Evolutionary conservation across 257 asterid species (phyloP), one percentile per base, ranked within the genome.

Genomic region (Primulina tabacum): DNA sequence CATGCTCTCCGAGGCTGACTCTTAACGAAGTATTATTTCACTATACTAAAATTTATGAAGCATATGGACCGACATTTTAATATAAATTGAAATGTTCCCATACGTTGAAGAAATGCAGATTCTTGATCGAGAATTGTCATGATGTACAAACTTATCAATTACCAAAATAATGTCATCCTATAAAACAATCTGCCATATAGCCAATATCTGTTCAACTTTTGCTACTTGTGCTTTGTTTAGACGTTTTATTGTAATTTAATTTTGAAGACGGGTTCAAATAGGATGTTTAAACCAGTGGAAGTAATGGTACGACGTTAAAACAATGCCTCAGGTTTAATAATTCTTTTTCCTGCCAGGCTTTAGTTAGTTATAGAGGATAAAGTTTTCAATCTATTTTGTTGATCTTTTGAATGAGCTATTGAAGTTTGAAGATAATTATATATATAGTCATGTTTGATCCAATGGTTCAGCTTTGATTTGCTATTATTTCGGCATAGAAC

Each of bases 201-300:
- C 18, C 50, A 32, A 60, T 29, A 14, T 28, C 20, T 70, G 21
- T 32, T 28, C 28, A 11, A 50, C 7, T 20, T 62, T 62, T 32
- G 67, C 53, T 6, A 7, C 7, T 4, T 17, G 50, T 62, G 26
- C 40, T 11, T 62, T 34, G 53, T 21, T 62, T n/a, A n/a, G 17
- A 34, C 24, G 6, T 62, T 5, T 34, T 11, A n/a, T 62, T 9
- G 5, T 62, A 10, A 7, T 7, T 18, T 34, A 11, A 11, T 62
- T 34, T n/a, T 1, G n/a, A 11, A 34, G 37, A 62, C 11, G 5
- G 26, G n/a, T 9, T 56, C 59, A 52, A 56, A 29, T 7, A 3
- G 18, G 29, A 26, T 34, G 64, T 6, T n/a, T 43, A 52, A 68
- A 20, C 21, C 64, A 32, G 34, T 68, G 30, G 72, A 68, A 68